Percentiles rank a stretch among this genome's conserved stretches.
Conservation (phyloP, 257 asterid species). For the Fraxinus americana region DNA sequence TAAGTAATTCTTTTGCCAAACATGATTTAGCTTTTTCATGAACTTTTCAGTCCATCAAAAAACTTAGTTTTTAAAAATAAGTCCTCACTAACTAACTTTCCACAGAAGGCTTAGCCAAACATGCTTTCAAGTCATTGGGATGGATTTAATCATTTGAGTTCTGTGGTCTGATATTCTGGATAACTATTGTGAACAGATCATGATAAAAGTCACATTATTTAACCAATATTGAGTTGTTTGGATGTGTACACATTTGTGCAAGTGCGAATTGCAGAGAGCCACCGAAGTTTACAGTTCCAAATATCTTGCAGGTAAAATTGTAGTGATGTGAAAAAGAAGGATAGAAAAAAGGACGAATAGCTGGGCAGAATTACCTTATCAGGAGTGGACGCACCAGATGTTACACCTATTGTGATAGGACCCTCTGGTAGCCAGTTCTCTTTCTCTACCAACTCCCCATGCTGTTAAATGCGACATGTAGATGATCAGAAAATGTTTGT, state of each 20-base stretch:
- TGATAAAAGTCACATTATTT: neutral
- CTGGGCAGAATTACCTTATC: conserved; percentile 66
- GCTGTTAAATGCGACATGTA: conserved; percentile 49
- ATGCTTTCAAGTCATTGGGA: neutral
- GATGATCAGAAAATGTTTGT: conserved; percentile 3
- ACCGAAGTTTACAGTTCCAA: too few species aligned
- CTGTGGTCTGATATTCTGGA: neutral
- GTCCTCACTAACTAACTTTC: neutral
- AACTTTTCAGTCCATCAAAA: neutral
- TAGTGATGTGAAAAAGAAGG: neutral
- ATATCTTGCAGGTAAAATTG: neutral
- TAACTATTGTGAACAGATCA: too few species aligned
- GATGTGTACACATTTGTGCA: neutral
- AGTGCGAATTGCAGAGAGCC: neutral
- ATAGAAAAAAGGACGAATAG: neutral
- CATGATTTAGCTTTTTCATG: neutral
- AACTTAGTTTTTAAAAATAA: neutral
- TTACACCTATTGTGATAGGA: conserved; percentile 81
- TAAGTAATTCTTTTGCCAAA: neutral
- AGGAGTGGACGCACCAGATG: conserved; percentile 99
- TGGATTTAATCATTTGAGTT: neutral
- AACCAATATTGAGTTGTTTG: too few species aligned
- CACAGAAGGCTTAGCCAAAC: neutral
- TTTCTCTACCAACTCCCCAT: conserved; percentile 94
- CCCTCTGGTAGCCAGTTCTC: conserved; percentile 90